Conservation (phyloP, 2,329 filamentous ascomycete genomes). For the Pyricularia pennisetigena region DNA sequence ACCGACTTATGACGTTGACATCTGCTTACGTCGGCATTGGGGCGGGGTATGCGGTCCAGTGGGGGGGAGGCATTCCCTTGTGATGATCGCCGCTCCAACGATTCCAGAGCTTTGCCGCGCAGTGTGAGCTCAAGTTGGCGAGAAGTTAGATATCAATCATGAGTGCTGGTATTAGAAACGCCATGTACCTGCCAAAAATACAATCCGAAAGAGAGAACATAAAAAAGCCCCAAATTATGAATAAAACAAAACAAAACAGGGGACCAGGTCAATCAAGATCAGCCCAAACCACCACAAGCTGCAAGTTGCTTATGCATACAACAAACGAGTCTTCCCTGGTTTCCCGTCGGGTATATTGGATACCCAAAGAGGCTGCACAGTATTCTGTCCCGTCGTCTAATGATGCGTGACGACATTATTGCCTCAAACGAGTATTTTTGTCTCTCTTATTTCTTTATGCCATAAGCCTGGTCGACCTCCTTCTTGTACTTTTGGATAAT, state of each 20-base stretch:
- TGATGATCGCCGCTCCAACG: not conserved
- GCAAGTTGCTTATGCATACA: not conserved
- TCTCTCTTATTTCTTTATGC: constrained; percentile 9
- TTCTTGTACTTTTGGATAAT: constrained; percentile 53
- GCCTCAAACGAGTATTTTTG: not conserved
- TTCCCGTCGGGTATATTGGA: not conserved
- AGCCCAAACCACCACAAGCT: not conserved
- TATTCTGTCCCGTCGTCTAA: not conserved
- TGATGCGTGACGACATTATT: not conserved
- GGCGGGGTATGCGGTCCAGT: not conserved
- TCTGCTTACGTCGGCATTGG: not conserved
- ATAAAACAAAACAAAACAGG: not conserved
- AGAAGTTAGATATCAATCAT: not conserved
- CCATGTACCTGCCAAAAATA: not conserved
- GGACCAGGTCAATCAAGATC: not conserved
- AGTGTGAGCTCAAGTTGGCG: not conserved
- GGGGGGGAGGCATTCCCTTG: not conserved
- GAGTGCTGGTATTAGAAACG: not conserved
- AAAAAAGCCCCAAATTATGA: not conserved
- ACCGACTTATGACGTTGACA: not conserved
- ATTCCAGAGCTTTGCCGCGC: not conserved
- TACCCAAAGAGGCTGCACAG: not conserved
- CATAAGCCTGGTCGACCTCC: constrained; percentile 52
- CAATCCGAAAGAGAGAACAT: constrained; percentile 5
- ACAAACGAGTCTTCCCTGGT: not conserved